Conservation (phyloP, 805 yeast species). For the Kodamaea restingae region DNA sequence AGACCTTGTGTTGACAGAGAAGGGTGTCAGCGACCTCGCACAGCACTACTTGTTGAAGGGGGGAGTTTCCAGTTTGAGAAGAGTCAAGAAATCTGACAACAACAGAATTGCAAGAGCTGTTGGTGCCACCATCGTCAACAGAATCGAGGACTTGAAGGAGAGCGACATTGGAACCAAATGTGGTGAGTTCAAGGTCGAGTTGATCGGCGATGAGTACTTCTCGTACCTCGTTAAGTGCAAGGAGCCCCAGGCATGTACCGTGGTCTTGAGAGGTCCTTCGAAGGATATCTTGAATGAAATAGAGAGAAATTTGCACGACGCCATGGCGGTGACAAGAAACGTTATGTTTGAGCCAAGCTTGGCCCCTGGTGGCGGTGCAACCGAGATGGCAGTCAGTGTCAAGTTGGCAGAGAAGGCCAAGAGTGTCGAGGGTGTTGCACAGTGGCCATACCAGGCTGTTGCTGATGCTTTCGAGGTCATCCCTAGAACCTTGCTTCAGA, state of each 20-base stretch:
- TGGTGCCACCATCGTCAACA: conserved; percentile 95
- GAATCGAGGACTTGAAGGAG: conserved; percentile 91
- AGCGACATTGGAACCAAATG: conserved; percentile 84
- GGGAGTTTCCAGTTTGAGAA: conserved; percentile 86
- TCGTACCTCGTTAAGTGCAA: conserved; percentile 77
- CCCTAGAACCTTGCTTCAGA: conserved; percentile 95
- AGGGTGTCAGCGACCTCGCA: conserved; percentile 96
- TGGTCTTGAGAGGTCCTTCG: conserved; percentile 90
- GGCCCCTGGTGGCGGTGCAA: conserved; percentile 99
- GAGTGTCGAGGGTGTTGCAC: conserved; percentile 88
- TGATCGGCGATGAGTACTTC: conserved; percentile 96
- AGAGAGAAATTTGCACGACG: conserved; percentile 96
- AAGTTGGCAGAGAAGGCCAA: conserved; percentile 86
- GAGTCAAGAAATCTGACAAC: conserved; percentile 93
- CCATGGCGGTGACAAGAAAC: conserved; percentile 95
- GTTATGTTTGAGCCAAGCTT: conserved; percentile 91
- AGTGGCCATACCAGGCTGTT: conserved; percentile 98
- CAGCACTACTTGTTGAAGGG: conserved; percentile 94
- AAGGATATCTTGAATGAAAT: conserved; percentile 95
- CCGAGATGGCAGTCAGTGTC: conserved; percentile 97
- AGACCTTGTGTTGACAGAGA: conserved; percentile 92
- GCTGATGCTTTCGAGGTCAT: conserved; percentile 98
- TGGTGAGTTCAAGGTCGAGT: conserved; percentile 87
- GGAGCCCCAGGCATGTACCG: conserved; percentile 90
- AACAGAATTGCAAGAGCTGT: conserved; percentile 96